Base-by-base conservation (phyloP, 2,329 filamentous ascomycete genomes). In the Canariomyces notabilis region DNA sequence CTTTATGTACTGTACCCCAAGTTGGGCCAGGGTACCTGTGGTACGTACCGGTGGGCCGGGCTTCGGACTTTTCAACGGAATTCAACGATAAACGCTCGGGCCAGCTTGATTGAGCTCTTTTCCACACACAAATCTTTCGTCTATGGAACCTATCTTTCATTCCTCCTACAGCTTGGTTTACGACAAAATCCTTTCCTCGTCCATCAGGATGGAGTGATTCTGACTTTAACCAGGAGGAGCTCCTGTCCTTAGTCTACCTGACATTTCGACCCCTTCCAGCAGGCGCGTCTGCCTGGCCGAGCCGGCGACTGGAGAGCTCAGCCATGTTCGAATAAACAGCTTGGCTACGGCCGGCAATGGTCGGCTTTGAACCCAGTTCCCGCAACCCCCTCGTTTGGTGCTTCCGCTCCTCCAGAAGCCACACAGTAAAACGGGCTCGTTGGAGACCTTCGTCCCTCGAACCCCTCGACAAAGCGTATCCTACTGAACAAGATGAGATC, bases 261-360 rank as follows among this genome's bases (percentile, higher is more conserved):
- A n/a, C 12, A 21, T 8, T 6, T 9, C 14, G 29, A 15, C 4
- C 26, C n/a, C 8, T 44, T 34, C 36, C 44, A 29, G 16, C 35
- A 41, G 15, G 20, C n/a, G 44, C n/a, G 35, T 41, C 42, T 42
- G 41, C 45, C 43, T 34, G 37, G 46, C n/a, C 37, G 43, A 43
- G 44, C 37, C n/a, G 36, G 48, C 47, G 50, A 48, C 47, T 47
- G 21, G 36, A 6, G 11, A 26, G 32, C 31, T 32, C 15, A 19
- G 14, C 50, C 44, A 40, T 44, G 45, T 37, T 46, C 41, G 37
- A 50, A 39, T 46, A 44, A 44, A 46, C 39, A 40, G 35, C 44
- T n/a, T 18, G 46, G 15, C 51, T 56, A 57, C 46, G 46, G 44
- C 50, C 62, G 64, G 64, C 64, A 66, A 66, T 66, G 63, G 56